Evolutionary conservation across 352 stramenopile genomes (phyloP).

Genomic region (Phytophthora hybrid): DNA sequence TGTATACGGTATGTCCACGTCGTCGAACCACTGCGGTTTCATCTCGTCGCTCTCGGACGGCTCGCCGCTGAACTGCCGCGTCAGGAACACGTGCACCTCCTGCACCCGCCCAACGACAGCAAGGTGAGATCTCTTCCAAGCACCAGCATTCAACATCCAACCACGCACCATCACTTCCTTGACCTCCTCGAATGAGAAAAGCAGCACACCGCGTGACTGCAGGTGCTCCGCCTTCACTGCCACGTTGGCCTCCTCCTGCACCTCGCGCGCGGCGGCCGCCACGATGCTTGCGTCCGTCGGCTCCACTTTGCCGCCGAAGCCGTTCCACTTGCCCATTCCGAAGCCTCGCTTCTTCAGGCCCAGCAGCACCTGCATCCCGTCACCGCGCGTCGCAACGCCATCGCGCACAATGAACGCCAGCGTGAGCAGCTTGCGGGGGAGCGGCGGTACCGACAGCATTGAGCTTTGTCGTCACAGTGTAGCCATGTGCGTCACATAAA

Average conservation of each 20-base stretch:
- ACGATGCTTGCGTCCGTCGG: conserved; percentile 64
- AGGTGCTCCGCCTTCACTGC: conserved; percentile 43
- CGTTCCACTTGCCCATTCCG: conserved; percentile 91
- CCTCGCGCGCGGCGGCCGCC: conserved; percentile 64
- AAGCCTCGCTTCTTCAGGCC: conserved; percentile 93
- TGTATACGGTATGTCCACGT: conserved; percentile 70
- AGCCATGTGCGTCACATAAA: conserved; percentile 21
- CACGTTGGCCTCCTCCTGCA: conserved; percentile 81
- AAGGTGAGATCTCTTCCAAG: background rate
- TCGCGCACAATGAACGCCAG: conserved; percentile 61
- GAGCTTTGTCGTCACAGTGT: conserved; percentile 6
- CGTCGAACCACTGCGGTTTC: conserved; percentile 81
- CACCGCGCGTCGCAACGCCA: background rate
- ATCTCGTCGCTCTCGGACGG: conserved; percentile 92
- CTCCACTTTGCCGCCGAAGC: conserved; percentile 93
- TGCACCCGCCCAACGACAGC: conserved; percentile 12
- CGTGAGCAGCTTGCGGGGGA: conserved; percentile 64
- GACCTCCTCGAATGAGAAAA: conserved; percentile 72
- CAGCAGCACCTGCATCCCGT: conserved; percentile 59
- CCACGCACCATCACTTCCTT: conserved; percentile 64
- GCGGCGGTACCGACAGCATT: conserved; percentile 29
- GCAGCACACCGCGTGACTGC: conserved; percentile 47
- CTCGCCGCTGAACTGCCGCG: conserved; percentile 65
- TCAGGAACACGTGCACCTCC: conserved; percentile 89
- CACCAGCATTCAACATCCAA: background rate